Conservation (phyloP, 2,329 filamentous ascomycete species). For the Beauveria pseudobassiana region DNA sequence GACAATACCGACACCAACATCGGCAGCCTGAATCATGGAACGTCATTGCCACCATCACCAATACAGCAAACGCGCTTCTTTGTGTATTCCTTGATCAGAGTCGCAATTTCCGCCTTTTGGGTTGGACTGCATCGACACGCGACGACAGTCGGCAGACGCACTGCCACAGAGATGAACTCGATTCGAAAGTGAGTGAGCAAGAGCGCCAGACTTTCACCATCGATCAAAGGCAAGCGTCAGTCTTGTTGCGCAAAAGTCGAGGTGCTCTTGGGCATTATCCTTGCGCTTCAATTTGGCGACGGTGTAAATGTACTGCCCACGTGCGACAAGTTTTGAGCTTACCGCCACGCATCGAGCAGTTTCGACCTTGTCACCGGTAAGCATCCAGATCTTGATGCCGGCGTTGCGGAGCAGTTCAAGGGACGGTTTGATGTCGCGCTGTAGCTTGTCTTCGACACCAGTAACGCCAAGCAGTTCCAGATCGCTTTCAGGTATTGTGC, state of each 20-base stretch:
- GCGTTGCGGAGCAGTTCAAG: constrained; percentile 92
- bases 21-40: constrained; percentile 99
- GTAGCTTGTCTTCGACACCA: constrained; percentile 93
- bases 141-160: constrained; percentile 82
- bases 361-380: constrained; percentile 97
- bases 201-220: constrained; percentile 81
- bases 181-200: constrained; percentile 76
- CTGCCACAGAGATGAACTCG: constrained; percentile 83
- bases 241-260: constrained; percentile 86
- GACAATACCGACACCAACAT: constrained; percentile 95
- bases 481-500: constrained; percentile 72
- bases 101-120: constrained; percentile 91
- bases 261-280: constrained; percentile 76
- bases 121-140: constrained; percentile 95
- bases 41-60: constrained; percentile 95
- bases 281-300: constrained; percentile 79
- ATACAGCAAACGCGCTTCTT: constrained; percentile 97
- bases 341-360: constrained; percentile 95
- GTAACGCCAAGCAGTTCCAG: constrained; percentile 94
- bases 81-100: constrained; percentile 82
- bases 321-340: constrained; percentile 84
- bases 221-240: constrained; percentile 86
- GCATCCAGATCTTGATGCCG: constrained; percentile 99
- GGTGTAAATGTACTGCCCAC: constrained; percentile 94
- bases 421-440: constrained; percentile 90